Base-by-base conservation (phyloP, 1,139 yeast species). In the Spencermartinsiella ligniputridi region DNA sequence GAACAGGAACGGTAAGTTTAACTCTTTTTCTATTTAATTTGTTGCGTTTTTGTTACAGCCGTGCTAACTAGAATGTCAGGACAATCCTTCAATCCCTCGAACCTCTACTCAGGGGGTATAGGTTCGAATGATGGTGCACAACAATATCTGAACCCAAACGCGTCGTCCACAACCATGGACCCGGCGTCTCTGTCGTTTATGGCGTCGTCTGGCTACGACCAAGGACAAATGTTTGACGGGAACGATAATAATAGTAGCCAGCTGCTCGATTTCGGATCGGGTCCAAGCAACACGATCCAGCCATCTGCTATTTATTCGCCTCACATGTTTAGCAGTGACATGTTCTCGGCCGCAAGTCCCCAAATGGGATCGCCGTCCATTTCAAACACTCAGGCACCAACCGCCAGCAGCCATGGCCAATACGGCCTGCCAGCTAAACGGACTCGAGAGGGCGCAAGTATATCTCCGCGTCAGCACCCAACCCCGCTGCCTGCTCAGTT, bases 401-500 rank as follows among this genome's bases (percentile, higher is more conserved):
- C 19, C 35, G 40, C 25, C 19, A 34, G 39, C 13, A 34, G 37
- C 15, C 37, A 25, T 29, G 40, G 40, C 18, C 49, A 50, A 13
- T 50, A 44, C 24, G 21, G 25, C 11, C 37, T 44, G 13, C 43
- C 46, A 12, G 29, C 36, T 35, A 46, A 48, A 39, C 38, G 52
- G 38, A 40, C 47, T 12, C 47, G 52, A 13, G 48, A 47, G 3
- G 54, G 52, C 11, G 42, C 48, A 2, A 46, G 51, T 36, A 37
- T 47, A 13, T 52, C 57, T 2, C 55, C 55, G 6, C 49, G 47
- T 9, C 55, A 50, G 36, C 40, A 52, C n/a, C 54, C 56, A 9
- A 51, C 56, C 8, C 55, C 58, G 11, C 40, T 56, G 38, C 58
- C 60, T 5, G 50, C 52, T 2, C 60, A 55, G 45, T 41, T 55